Conservation (phyloP, 768 basidiomycete species). For the Phanerodontia chrysosporium region DNA sequence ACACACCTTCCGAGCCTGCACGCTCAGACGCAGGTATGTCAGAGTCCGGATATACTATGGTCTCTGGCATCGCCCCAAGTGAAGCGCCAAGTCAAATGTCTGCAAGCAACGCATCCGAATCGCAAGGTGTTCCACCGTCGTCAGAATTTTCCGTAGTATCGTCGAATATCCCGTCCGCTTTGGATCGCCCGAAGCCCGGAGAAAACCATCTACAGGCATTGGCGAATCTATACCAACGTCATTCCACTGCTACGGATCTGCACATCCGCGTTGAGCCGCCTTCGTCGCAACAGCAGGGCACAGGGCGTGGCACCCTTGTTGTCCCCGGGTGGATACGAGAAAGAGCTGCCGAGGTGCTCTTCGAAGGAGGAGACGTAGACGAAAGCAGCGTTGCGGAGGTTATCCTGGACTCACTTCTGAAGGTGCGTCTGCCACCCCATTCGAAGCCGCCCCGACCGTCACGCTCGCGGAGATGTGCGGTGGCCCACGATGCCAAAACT, state of each 20-base stretch:
- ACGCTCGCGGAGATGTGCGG: not conserved
- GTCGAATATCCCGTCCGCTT: conserved; percentile 28
- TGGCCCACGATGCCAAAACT: too few relatives aligned
- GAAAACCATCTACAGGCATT: conserved; percentile 62
- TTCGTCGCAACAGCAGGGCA: conserved; percentile 58
- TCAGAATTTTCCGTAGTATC: conserved; percentile 60
- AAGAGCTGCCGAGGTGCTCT: conserved; percentile 84
- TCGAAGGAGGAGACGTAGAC: conserved; percentile 86
- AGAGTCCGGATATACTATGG: conserved; percentile 63
- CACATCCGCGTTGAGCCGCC: conserved; percentile 68
- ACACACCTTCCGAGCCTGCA: conserved; percentile 41
- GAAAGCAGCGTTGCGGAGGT: conserved; percentile 81
- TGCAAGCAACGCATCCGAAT: conserved; percentile 36
- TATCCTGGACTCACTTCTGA: conserved; percentile 73
- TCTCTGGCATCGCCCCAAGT: conserved; percentile 42
- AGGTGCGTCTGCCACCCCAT: conserved; percentile 45
- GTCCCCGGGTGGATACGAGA: conserved; percentile 97
- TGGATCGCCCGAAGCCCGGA: conserved; percentile 25
- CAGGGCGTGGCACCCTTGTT: conserved; percentile 72
- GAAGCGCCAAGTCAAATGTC: conserved; percentile 23
- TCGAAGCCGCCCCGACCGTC: not conserved
- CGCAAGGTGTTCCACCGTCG: conserved; percentile 35
- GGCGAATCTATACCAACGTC: conserved; percentile 63
- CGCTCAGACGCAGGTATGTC: conserved; percentile 55
- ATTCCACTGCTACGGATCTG: conserved; percentile 76